These are phyloP conservation scores for Naumovozyma castellii DNA, from an alignment of 805 yeast species.

Conservation along the genomic window DNA sequence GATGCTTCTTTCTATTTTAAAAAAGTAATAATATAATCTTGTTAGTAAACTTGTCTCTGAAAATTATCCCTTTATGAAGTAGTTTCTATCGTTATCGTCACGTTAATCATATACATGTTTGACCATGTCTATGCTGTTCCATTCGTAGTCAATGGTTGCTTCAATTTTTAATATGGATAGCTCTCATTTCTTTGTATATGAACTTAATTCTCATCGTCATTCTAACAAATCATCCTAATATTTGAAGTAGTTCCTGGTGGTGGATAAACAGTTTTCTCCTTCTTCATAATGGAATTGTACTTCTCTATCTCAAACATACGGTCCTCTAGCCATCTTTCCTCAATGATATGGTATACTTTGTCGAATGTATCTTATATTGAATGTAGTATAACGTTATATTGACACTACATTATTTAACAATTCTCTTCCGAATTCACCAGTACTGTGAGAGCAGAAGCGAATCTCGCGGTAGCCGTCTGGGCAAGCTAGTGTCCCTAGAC, in stretches of 20 bases:
- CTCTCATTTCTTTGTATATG: too few species aligned
- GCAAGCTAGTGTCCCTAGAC: neutral
- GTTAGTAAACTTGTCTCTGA: neutral
- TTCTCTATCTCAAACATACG: slow-evolving; percentile 49
- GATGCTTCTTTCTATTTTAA: slow-evolving; percentile 68
- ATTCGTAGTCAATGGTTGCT: too few species aligned
- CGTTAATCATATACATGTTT: too few species aligned
- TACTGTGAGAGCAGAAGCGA: neutral
- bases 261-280: too few species aligned
- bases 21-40: neutral
- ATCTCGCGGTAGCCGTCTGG: neutral
- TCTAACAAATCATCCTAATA: too few species aligned
- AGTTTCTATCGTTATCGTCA: too few species aligned
- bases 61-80: too few species aligned
- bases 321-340: slow-evolving; percentile 67
- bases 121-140: too few species aligned
- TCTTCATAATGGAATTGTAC: too few species aligned
- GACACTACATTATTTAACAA: neutral
- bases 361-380: neutral
- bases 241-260: too few species aligned
- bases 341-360: slow-evolving; percentile 8
- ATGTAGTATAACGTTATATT: neutral
- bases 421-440: neutral
- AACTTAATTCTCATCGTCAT: too few species aligned
- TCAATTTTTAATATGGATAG: too few species aligned